Conservation (phyloP, 2,329 filamentous ascomycete species). For the Coleophoma eucalyptorum region DNA sequence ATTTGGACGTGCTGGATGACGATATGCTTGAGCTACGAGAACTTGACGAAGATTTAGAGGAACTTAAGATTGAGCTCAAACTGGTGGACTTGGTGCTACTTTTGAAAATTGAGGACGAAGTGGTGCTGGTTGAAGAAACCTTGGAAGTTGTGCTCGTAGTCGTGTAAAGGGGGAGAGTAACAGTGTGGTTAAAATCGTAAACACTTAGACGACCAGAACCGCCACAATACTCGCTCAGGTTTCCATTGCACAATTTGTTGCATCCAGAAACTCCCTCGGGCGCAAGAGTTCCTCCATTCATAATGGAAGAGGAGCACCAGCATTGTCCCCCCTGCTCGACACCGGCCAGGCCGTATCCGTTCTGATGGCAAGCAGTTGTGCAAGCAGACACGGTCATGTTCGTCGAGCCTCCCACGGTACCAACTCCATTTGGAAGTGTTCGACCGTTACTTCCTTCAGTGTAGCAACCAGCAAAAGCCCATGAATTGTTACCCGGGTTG, state of each 20-base stretch:
- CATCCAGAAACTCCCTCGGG: constrained; percentile 18
- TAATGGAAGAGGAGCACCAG: constrained; percentile 20
- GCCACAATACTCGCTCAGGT: constrained; percentile 22
- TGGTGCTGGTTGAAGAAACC: neutral
- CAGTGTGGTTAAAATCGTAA: constrained; percentile 11
- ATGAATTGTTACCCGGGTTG: constrained; percentile 7
- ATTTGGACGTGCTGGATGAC: neutral
- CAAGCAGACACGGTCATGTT: constrained; percentile 14
- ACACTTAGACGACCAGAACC: constrained; percentile 12
- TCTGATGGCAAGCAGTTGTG: constrained; percentile 6
- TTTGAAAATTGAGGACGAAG: neutral
- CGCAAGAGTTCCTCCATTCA: constrained; percentile 11
- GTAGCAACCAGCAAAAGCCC: constrained; percentile 13
- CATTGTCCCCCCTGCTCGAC: constrained; percentile 42
- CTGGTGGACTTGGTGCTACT: neutral
- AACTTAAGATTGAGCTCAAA: neutral
- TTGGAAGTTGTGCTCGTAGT: constrained; percentile 3
- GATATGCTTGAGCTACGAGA: neutral
- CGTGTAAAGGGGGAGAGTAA: constrained; percentile 7
- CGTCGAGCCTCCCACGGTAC: constrained; percentile 6
- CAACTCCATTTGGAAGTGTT: constrained; percentile 5
- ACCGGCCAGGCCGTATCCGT: constrained; percentile 34
- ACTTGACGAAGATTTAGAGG: neutral
- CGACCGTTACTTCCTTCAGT: constrained; percentile 10
- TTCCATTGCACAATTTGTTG: constrained; percentile 23